phyloP scores from a whole-genome alignment of 148 eudicot genomes.

The Fallopia convolvulus region DNA sequence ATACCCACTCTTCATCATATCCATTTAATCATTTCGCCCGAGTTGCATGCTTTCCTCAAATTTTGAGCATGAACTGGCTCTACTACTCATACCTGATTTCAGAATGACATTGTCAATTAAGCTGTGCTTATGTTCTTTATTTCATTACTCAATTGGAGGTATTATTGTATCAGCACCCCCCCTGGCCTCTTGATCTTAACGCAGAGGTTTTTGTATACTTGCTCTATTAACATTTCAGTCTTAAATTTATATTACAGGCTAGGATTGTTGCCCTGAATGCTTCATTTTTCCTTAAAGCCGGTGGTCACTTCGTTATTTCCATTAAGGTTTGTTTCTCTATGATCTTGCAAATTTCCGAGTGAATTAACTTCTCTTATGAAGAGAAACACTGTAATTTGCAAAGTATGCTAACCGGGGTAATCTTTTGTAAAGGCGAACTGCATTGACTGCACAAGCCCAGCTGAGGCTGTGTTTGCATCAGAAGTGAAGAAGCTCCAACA shows the following conservation, averaged over 20 bases:
- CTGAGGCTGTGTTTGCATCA: constrained; percentile 79
- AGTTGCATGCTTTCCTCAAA: not conserved
- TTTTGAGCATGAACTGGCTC: not conserved
- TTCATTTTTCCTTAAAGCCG: constrained; percentile 60
- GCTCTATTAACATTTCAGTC: not conserved
- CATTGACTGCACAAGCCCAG: constrained; percentile 83
- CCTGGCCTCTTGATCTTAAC: not conserved
- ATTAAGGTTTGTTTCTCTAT: constrained; percentile 51
- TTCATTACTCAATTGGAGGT: not conserved
- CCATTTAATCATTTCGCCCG: not conserved
- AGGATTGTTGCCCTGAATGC: constrained; percentile 75
- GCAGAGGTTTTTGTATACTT: not conserved
- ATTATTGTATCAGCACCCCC: not conserved
- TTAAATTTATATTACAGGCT: constrained; percentile 43
- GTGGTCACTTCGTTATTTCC: constrained; percentile 78
- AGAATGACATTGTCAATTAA: not conserved
- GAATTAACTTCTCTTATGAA: not conserved
- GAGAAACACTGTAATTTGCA: not conserved
- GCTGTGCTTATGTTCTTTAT: not conserved
- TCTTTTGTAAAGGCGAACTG: constrained; percentile 63
- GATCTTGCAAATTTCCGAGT: not conserved
- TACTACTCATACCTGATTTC: not conserved
- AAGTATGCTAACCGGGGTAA: not conserved
- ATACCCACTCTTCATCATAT: not conserved
- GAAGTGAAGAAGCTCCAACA: constrained; percentile 88